Conservation (phyloP, 2,329 filamentous ascomycete genomes). For the Talaromyces albobiverticillius region DNA sequence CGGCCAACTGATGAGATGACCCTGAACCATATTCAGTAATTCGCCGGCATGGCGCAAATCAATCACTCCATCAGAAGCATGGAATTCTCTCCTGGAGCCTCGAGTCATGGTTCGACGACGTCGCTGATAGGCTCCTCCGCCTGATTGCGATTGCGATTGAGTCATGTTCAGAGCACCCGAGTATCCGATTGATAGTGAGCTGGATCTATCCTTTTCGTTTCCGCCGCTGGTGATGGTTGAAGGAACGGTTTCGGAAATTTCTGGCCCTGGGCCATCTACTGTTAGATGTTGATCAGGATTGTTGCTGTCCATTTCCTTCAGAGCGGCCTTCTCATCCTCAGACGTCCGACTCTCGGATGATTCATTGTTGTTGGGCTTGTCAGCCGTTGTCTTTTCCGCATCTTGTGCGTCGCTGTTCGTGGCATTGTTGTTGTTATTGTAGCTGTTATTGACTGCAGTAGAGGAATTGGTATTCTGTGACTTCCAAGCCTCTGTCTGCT, state of each 20-base stretch:
- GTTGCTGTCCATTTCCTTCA: conserved; percentile 27
- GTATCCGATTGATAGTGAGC: conserved; percentile 33
- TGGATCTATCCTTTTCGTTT: conserved; percentile 18
- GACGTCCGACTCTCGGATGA: background rate
- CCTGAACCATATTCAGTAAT: conserved; percentile 77
- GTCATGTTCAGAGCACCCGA: conserved; percentile 38
- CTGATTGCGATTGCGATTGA: conserved; percentile 18
- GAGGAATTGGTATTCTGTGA: background rate
- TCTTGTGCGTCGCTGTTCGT: background rate
- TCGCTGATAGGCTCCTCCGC: background rate
- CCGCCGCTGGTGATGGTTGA: conserved; percentile 23
- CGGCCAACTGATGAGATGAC: conserved; percentile 85
- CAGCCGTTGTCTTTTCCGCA: conserved; percentile 1
- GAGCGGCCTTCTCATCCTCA: conserved; percentile 44
- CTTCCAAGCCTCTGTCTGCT: conserved; percentile 19
- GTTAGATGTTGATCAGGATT: background rate
- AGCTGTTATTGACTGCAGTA: background rate
- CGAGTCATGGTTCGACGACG: conserved; percentile 45
- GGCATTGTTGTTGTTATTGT: background rate
- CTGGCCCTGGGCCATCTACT: conserved; percentile 22
- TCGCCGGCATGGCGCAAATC: conserved; percentile 74
- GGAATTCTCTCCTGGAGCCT: conserved; percentile 46
- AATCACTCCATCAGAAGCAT: conserved; percentile 70
- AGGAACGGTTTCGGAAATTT: conserved; percentile 23
- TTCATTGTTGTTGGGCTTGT: background rate